phyloP scores from a whole-genome alignment of 2,329 filamentous ascomycete species.

The Ascochyta pisi region DNA sequence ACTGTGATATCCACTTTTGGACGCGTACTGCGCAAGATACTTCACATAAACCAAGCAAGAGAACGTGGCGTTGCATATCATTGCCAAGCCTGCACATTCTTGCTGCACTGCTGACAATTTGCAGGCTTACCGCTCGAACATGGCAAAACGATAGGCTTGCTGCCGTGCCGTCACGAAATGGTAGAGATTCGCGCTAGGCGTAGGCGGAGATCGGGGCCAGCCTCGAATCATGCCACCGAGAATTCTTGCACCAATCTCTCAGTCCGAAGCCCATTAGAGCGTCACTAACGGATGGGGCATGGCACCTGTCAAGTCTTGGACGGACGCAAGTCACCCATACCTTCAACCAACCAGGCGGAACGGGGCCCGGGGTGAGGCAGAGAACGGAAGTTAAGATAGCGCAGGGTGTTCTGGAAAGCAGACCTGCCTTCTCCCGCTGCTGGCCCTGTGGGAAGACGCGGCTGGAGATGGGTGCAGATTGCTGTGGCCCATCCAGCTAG shows the following conservation, averaged over 20 bases:
- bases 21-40: conserved; percentile 8
- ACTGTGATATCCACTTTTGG: conserved; percentile 10
- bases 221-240: conserved; percentile 5
- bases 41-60: conserved; percentile 1
- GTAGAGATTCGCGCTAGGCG: conserved; percentile 10
- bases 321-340: conserved; percentile 13
- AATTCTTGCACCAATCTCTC: conserved; percentile 21
- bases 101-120: conserved; percentile 14
- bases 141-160: conserved; percentile 4
- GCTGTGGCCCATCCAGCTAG: conserved; percentile 31
- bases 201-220: conserved; percentile 3
- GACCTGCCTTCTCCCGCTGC: conserved; percentile 27
- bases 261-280: neutral
- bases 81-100: conserved; percentile 10
- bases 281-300: conserved; percentile 5
- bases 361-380: conserved; percentile 11
- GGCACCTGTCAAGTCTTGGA: conserved; percentile 14
- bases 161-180: conserved; percentile 7
- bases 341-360: conserved; percentile 9
- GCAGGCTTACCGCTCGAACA: conserved; percentile 8
- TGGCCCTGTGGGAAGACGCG: conserved; percentile 24
- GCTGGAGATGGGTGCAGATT: conserved; percentile 31
- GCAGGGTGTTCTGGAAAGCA: conserved; percentile 37
- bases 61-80: conserved; percentile 17
- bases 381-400: conserved; percentile 19